Evolutionary conservation across 352 stramenopile genomes (phyloP).

Genomic region (Phytophthora crassamura): DNA sequence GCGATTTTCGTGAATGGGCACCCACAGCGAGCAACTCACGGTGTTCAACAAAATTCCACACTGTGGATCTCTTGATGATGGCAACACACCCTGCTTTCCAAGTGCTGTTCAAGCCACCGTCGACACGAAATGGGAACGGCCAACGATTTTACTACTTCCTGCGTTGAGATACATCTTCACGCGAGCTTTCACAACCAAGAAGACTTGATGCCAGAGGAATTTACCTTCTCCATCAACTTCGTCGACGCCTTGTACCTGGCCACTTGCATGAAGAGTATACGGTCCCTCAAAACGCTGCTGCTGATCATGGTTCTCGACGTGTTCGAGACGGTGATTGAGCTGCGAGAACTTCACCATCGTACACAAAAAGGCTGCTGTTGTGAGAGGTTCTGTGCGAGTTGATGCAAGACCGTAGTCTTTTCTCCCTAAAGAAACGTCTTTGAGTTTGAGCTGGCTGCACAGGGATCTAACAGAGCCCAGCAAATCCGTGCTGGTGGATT

Average conservation of each 20-base stretch:
- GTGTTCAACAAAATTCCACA: not conserved
- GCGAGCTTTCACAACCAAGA: not conserved
- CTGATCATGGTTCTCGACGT: not conserved
- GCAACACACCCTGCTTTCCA: not conserved
- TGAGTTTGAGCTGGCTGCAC: not conserved
- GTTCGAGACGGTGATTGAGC: not conserved
- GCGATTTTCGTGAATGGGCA: not conserved
- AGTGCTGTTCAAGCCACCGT: not conserved
- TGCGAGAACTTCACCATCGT: conserved; percentile 1
- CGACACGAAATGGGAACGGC: conserved; percentile 1
- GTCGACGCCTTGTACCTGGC: not conserved
- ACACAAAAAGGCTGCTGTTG: not conserved
- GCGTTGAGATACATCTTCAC: not conserved
- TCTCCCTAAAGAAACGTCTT: not conserved
- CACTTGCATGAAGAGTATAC: not conserved
- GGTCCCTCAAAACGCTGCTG: not conserved
- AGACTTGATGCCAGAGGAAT: not conserved
- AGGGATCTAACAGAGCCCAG: not conserved
- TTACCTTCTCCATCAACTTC: not conserved
- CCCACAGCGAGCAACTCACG: not conserved
- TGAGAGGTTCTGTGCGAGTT: not conserved
- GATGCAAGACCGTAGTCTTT: not conserved
- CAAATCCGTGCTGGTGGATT: not conserved
- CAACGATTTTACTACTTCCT: not conserved
- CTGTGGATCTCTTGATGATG: not conserved